Base-by-base conservation (phyloP, 2,329 filamentous ascomycete species). In the Fusarium sp. region DNA sequence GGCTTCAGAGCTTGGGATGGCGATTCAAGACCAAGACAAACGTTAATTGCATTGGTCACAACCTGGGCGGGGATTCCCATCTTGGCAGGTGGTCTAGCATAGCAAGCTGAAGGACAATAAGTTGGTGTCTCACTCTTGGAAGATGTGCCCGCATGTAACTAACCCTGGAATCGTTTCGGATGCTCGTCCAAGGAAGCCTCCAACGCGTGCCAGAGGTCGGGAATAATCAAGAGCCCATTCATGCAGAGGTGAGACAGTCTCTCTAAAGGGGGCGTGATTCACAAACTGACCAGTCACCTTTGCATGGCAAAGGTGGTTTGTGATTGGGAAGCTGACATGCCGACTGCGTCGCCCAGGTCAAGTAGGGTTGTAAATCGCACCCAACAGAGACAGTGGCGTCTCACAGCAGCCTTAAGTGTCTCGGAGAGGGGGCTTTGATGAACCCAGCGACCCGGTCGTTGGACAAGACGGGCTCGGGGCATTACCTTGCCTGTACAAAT, bases 361-460 rank as follows among this genome's bases (percentile, higher is more conserved):
- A 43, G 57, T 20, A 56, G 64, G 45, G 50, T 63, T 35, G 27
- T 43, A 37, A 40, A 37, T 38, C 22, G 25, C 25, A 32, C 30
- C 59, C 59, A 45, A 66, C 17, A 64, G 22, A 47, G 56, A 56
- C 56, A 32, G 65, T 74, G 69, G 68, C 61, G 45, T 56, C 61
- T 32, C 35, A 11, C 33, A 63, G 32, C 25, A 40, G 47, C 61
- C 65, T 22, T 9, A 25, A 65, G 33, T 74, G 72, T 74, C 71
- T 74, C 58, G 20, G 65, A 56, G 56, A 37, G 25, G 9, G 59
- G 52, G 47, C 47, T 43, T 27, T 38, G 50, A 63, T 62, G 40
- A 45, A 74, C 43, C 72, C 72, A 72, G 52, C 62, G 40, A 74
- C 72, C 72, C 54, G 72, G 72, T 75, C 63, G 59, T 50, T 45